Evolutionary conservation across 116 monocot genomes (phyloP).

Genomic region (Iris pallida): DNA sequence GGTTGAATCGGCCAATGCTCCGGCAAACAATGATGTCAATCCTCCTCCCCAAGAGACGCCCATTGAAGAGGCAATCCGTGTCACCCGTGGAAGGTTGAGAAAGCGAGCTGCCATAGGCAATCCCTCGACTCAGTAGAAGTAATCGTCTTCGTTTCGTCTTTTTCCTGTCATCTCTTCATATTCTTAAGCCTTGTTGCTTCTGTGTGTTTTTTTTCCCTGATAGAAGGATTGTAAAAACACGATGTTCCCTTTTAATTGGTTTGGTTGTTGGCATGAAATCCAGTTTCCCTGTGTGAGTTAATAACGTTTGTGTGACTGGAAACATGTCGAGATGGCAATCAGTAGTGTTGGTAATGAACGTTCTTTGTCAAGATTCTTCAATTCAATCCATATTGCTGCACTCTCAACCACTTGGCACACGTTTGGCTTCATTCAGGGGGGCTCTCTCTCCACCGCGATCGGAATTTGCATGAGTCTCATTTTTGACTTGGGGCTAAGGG

Average conservation of each 20-base stretch:
- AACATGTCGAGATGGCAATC: too few relatives aligned
- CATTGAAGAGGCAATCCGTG: slow-evolving; percentile 47
- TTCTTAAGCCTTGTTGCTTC: not conserved
- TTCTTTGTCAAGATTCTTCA: too few relatives aligned
- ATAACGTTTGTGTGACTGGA: not conserved
- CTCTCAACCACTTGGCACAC: too few relatives aligned
- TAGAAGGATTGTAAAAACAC: not conserved
- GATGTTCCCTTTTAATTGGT: not conserved
- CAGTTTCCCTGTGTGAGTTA: not conserved
- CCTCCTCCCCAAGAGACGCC: slow-evolving; percentile 23
- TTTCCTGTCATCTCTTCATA: not conserved
- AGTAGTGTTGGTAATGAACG: too few relatives aligned
- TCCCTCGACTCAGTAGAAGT: slow-evolving; percentile 1
- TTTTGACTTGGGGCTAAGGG: too few relatives aligned
- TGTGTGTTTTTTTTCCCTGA: not conserved
- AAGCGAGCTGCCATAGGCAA: slow-evolving; percentile 13
- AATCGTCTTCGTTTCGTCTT: not conserved
- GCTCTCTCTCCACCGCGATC: too few relatives aligned
- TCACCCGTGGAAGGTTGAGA: slow-evolving; percentile 59
- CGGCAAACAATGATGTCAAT: slow-evolving; percentile 2
- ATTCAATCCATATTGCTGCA: too few relatives aligned
- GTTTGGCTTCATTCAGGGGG: too few relatives aligned
- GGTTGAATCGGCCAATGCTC: slow-evolving; percentile 1
- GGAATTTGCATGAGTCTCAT: too few relatives aligned
- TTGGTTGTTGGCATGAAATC: not conserved